Evolutionary conservation across 1,284 basidiomycete species (phyloP).

Genomic region (Puccinia hordei): DNA sequence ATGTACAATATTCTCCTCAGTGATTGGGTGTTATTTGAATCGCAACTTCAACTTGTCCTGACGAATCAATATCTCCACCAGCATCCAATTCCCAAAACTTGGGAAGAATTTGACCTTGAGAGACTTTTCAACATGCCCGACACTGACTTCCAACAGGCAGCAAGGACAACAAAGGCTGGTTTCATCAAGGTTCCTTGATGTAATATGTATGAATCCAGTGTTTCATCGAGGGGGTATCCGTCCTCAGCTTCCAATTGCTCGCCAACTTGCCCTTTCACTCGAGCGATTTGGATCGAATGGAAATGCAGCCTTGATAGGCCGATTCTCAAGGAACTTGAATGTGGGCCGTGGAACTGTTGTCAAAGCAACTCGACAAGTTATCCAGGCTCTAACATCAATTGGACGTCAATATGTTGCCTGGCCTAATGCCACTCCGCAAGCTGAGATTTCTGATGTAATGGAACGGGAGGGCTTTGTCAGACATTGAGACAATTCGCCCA

Average conservation of each 20-base stretch:
- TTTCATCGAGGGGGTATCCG: background rate
- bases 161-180: background rate
- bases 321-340: too few species aligned
- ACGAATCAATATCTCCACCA: background rate
- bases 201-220: background rate
- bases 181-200: background rate
- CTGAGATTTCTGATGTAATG: too few species aligned
- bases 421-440: background rate
- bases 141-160: background rate
- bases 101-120: background rate
- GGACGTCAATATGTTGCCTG: background rate
- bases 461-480: too few species aligned
- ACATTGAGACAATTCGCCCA: too few species aligned
- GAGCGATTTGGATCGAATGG: too few species aligned
- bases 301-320: too few species aligned
- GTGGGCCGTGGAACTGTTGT: conserved; percentile 11
- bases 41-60: too few species aligned
- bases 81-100: background rate
- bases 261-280: background rate
- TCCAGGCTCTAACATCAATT: background rate
- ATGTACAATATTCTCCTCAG: too few species aligned
- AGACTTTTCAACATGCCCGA: background rate
- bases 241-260: background rate
- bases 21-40: too few species aligned
- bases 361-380: background rate